Evolutionary conservation across 768 basidiomycete genomes (phyloP), one percentile per base, ranked within the genome.

Genomic region (Termitomyces sp.): DNA sequence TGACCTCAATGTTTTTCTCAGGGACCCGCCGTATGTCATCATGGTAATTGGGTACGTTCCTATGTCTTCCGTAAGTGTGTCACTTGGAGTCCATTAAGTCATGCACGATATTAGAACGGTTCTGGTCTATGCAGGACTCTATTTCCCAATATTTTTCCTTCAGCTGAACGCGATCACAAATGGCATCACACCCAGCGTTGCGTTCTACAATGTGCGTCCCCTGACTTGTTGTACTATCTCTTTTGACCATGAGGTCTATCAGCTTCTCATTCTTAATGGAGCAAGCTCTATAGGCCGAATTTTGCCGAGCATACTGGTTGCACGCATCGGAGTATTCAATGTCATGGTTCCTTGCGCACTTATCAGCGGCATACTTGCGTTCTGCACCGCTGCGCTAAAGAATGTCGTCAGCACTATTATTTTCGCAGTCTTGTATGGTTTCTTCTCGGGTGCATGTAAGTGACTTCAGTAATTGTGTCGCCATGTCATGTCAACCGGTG

Each of bases 201-300:
- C 84, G 0, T 85, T 86, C 58, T 84, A 85, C 58, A 77, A 76
- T 31, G 84, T 85, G 56, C 29, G 71, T 58, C 20, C 31, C 22
- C 22, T 46, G 20, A 24, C 13, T 22, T 10, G 16, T 36, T 36
- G 61, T 51, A 20, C 43, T 16, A n/a, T 27, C 5, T 36, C 29
- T 18, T 36, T 47, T 22, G 13, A 8, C 52, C 24, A 14, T 27
- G n/a, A 44, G n/a, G 71, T 61, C 10, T 57, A 49, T 31, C 52
- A 83, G 77, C 64, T 86, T 32, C 73, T 79, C 1, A 74, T 86
- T 24, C 61, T 85, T 22, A 86, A 85, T 63, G 81, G 72, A 3
- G 71, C 74, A 14, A 76, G 76, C 53, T 65, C 72, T 31, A 10
- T 74, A 16, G 78, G 78, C 6, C 70, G 75, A 43, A 44, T 73